Conservation (phyloP, 345 rosid genomes). For the Reutealis trisperma region DNA sequence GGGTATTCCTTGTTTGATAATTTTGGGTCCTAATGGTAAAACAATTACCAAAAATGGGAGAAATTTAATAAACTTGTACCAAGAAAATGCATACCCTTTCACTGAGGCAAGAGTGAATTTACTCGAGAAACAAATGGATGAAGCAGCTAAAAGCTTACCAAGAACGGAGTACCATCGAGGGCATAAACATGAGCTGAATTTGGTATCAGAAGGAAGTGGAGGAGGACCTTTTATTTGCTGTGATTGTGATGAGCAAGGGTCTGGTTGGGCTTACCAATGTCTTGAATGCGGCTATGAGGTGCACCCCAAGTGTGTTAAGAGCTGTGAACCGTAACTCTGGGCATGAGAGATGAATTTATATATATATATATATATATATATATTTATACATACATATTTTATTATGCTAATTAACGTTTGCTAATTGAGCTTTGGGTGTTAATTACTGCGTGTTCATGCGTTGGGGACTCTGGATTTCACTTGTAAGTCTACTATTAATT, state of each 20-base stretch:
- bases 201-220: slow-evolving; percentile 56
- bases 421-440: not conserved
- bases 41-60: slow-evolving; percentile 56
- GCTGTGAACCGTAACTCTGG: slow-evolving; percentile 13
- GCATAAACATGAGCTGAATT: slow-evolving; percentile 52
- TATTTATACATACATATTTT: too few species aligned
- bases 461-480: not conserved
- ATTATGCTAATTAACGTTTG: not conserved
- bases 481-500: not conserved
- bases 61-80: slow-evolving; percentile 48
- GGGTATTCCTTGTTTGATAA: slow-evolving; percentile 54
- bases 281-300: slow-evolving; percentile 72
- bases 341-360: not conserved
- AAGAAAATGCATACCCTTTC: slow-evolving; percentile 58
- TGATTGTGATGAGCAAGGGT: slow-evolving; percentile 63
- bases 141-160: slow-evolving; percentile 51
- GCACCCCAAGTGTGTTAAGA: slow-evolving; percentile 55
- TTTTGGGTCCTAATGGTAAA: slow-evolving; percentile 62
- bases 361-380: too few species aligned
- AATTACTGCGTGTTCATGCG: not conserved
- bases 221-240: slow-evolving; percentile 70
- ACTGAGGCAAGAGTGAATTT: slow-evolving; percentile 42
- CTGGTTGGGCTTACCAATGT: slow-evolving; percentile 67
- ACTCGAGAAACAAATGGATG: slow-evolving; percentile 50
- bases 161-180: slow-evolving; percentile 42